Evolutionary conservation across 768 basidiomycete genomes (phyloP).

Genomic region (Nidularia sp.): DNA sequence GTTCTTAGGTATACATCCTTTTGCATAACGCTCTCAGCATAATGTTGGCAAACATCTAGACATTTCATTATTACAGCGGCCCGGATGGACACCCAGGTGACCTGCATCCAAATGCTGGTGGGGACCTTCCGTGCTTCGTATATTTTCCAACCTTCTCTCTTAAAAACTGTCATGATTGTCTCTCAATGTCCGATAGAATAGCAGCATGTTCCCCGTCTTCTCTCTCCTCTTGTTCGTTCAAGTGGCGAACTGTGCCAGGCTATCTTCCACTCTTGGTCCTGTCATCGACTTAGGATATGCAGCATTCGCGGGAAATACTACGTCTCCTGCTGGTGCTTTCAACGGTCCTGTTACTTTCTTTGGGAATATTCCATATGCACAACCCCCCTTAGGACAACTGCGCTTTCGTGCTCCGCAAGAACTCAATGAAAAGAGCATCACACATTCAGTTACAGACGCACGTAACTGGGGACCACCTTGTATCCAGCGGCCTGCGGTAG

Average conservation of each 20-base stretch:
- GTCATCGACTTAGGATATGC: slow-evolving; percentile 37
- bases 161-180: too few relatives aligned
- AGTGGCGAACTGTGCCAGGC: neutral
- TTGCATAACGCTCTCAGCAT: too few relatives aligned
- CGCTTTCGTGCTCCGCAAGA: slow-evolving; percentile 32
- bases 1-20: too few relatives aligned
- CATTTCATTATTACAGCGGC: too few relatives aligned
- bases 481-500: slow-evolving; percentile 40
- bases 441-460: slow-evolving; percentile 30
- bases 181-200: too few relatives aligned
- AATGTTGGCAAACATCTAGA: too few relatives aligned
- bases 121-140: too few relatives aligned
- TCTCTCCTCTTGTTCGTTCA: too few relatives aligned
- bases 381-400: slow-evolving; percentile 34
- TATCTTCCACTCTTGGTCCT: slow-evolving; percentile 23
- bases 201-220: too few relatives aligned
- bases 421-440: slow-evolving; percentile 23
- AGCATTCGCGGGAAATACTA: slow-evolving; percentile 34
- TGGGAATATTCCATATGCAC: slow-evolving; percentile 36
- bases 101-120: too few relatives aligned
- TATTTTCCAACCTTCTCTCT: too few relatives aligned
- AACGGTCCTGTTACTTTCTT: slow-evolving; percentile 37
- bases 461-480: slow-evolving; percentile 40
- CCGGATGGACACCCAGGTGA: too few relatives aligned
- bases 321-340: slow-evolving; percentile 26